Conservation (phyloP, 192 early-diverging fungal genomes). For the Dimargaris verticillata region DNA sequence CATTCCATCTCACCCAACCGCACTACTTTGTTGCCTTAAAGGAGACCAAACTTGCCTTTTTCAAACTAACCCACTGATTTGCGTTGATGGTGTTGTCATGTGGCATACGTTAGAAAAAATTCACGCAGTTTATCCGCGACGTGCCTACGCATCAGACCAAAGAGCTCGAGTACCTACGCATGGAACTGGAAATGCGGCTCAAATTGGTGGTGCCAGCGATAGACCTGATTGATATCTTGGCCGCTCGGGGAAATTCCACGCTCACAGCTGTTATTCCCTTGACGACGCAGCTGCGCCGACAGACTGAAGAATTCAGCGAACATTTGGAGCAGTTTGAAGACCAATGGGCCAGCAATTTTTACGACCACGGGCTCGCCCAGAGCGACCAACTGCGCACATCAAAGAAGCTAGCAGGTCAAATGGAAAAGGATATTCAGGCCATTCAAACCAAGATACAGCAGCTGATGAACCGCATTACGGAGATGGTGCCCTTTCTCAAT, state of each 20-base stretch:
- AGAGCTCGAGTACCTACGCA: slow-evolving; percentile 22
- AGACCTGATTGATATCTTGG: slow-evolving; percentile 44
- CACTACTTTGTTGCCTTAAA: neutral
- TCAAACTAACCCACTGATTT: neutral
- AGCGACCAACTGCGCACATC: neutral
- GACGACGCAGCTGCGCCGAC: slow-evolving; percentile 29
- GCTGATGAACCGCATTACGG: slow-evolving; percentile 25
- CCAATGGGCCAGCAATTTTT: neutral
- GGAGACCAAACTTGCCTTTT: neutral
- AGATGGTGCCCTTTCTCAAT: slow-evolving; percentile 35
- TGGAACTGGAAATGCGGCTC: slow-evolving; percentile 32
- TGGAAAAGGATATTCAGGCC: slow-evolving; percentile 1
- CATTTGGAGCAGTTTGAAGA: slow-evolving; percentile 15
- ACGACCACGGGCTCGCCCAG: neutral
- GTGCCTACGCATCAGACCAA: neutral
- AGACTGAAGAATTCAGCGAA: slow-evolving; percentile 30
- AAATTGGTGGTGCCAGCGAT: slow-evolving; percentile 47
- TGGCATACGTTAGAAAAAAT: neutral
- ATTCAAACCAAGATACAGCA: slow-evolving; percentile 12
- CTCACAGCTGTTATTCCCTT: slow-evolving; percentile 37
- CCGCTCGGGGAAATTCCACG: slow-evolving; percentile 41
- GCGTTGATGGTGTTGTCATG: too few relatives aligned
- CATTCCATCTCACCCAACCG: slow-evolving; percentile 5
- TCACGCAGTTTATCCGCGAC: slow-evolving; percentile 3
- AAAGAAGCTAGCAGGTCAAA: neutral